Percentiles rank a stretch among this genome's conserved stretches.
Conservation (phyloP, 345 rosid genomes). For the Eutrema heterophyllum region DNA sequence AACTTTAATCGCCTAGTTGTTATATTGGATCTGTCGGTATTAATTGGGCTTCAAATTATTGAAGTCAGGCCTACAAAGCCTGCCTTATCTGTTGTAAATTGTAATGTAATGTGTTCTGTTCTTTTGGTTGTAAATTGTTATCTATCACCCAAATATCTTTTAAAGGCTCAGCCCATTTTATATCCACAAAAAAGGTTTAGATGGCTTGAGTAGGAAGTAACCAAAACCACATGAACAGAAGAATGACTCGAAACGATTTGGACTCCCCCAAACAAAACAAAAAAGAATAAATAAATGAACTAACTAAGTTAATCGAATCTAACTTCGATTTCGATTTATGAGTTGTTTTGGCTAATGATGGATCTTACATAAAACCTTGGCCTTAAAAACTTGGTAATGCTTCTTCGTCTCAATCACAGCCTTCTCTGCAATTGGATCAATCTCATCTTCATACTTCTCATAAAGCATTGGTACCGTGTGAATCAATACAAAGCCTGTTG, state of each 20-base stretch:
- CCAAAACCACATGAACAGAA: no score
- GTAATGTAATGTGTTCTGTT: no score
- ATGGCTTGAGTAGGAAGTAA: no score
- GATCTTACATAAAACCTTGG: slow-evolving; percentile 57
- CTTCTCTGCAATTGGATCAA: slow-evolving; percentile 82
- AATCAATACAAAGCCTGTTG: slow-evolving; percentile 55
- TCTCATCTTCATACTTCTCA: slow-evolving; percentile 75
- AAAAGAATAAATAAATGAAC: neutral
- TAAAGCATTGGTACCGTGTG: slow-evolving; percentile 69
- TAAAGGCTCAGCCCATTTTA: neutral
- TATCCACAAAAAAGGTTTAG: neutral
- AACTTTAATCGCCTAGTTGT: no score
- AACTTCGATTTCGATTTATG: no score
- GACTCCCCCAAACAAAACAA: neutral
- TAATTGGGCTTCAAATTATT: no score
- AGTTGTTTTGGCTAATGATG: slow-evolving; percentile 33
- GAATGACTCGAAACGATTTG: neutral
- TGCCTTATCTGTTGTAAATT: no score
- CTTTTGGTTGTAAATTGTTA: no score
- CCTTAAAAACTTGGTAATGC: slow-evolving; percentile 58
- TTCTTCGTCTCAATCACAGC: slow-evolving; percentile 51
- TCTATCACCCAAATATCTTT: no score
- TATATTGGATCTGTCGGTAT: no score
- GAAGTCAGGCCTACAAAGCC: no score
- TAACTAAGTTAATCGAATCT: neutral